Percentiles rank a stretch among this genome's conserved stretches.
Conservation (phyloP, 2,329 filamentous ascomycete genomes). For the Epichloe elymi region DNA sequence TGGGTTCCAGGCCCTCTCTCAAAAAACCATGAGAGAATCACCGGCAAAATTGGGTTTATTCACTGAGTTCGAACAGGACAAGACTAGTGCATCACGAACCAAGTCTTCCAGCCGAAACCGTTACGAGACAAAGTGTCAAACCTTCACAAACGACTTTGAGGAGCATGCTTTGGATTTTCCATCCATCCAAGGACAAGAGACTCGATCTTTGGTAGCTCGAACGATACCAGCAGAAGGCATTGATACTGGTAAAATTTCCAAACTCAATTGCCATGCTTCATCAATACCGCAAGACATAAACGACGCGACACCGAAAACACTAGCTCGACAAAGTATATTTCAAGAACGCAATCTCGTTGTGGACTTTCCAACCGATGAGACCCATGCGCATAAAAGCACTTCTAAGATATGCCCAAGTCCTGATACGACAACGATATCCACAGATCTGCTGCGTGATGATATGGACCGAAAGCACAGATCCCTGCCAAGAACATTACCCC, state of each 20-base stretch:
- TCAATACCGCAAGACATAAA: not conserved
- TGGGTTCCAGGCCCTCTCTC: slow-evolving; percentile 1
- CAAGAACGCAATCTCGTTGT: not conserved
- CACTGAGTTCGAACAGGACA: slow-evolving; percentile 2
- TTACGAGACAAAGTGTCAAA: not conserved
- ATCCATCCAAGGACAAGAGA: not conserved
- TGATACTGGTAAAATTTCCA: not conserved
- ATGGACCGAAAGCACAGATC: not conserved
- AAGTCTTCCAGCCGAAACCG: not conserved
- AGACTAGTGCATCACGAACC: not conserved
- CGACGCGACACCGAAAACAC: not conserved
- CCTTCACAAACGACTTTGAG: not conserved
- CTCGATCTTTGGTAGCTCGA: not conserved
- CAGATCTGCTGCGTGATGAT: not conserved
- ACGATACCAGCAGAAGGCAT: not conserved
- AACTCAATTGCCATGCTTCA: not conserved
- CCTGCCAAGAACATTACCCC: not conserved
- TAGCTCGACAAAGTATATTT: not conserved
- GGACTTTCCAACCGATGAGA: not conserved
- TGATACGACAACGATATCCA: not conserved
- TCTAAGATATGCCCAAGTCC: not conserved
- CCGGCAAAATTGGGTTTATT: slow-evolving; percentile 1
- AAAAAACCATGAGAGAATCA: slow-evolving; percentile 6
- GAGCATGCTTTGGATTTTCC: not conserved
- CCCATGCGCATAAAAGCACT: not conserved